Evolutionary conservation across 2,329 filamentous ascomycete species (phyloP), one percentile per base, ranked within the genome.

Genomic region (Penicillium sp.): DNA sequence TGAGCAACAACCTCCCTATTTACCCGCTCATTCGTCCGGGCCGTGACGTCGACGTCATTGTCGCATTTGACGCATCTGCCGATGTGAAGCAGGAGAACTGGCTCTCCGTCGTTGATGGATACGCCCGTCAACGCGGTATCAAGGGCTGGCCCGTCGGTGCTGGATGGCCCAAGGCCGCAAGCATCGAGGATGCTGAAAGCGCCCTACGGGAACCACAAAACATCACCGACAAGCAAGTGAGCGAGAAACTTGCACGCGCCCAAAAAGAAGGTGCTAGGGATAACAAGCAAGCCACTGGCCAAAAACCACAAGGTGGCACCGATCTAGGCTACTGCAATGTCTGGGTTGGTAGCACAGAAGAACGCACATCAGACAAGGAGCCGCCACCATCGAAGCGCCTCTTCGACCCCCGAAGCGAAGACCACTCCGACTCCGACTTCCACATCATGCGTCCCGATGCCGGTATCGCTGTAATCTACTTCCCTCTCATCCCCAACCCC

Each of bases 1-100:
- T 99, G 94, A 95, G 90, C 61, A 97, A 99, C 71, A 99, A 99
- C 68, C 80, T 99, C 8, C 94, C 94, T 1, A 92, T 97, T 40
- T 99, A 99, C 70, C 94, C 94, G 0, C 82, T 97, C 3, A 85
- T 99, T 16, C 86, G 94, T 10, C 91, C 91, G 0, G 93, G 92
- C 2, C 84, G 94, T 34, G 84, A 96, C 53, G 88, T 99, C 5
- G 94, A 99, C 65, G 83, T 99, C 42, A 79, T 97, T 43, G 84
- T 99, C 43, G 91, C 92, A 3, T 99, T 99, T 71, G 94, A 99
- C 71, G 92, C 92, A 3, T 96, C 91, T 1, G 92, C 92, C 18
- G 94, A 99, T 64, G 90, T 96, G 56, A 91, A 89, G 69, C 90
- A 89, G 5, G 92, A 97, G 67, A 97, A 99, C 68, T 99, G 94